These are phyloP conservation scores for Xanthoparmelia taractica DNA, from an alignment of 495 filamentous ascomycete species.

Conservation along the genomic window DNA sequence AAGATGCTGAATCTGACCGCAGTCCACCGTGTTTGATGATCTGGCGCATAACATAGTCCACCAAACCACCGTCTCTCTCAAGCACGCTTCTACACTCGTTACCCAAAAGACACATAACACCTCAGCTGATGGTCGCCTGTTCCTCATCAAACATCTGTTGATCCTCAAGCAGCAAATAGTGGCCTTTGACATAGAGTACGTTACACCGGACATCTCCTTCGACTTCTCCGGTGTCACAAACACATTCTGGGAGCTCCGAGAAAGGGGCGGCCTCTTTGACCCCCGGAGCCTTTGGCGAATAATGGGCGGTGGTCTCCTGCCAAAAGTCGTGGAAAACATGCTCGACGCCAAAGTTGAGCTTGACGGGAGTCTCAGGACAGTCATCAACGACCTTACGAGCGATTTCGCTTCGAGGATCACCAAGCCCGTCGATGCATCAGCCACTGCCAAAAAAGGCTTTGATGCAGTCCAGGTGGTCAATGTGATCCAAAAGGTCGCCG, in stretches of 20 bases:
- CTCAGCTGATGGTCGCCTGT: constrained; percentile 63
- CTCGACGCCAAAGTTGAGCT: constrained; percentile 74
- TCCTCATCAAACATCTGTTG: constrained; percentile 84
- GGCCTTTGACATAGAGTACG: constrained; percentile 85
- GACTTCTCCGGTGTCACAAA: constrained; percentile 75
- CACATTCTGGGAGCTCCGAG: constrained; percentile 67
- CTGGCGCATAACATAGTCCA: constrained; percentile 72
- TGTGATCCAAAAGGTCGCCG: constrained; percentile 34
- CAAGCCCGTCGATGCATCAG: constrained; percentile 20
- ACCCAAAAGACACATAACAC: constrained; percentile 44
- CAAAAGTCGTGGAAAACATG: constrained; percentile 59
- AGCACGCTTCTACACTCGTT: constrained; percentile 44
- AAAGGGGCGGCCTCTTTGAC: constrained; percentile 63
- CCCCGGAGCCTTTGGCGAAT: constrained; percentile 51
- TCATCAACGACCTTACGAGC: constrained; percentile 73
- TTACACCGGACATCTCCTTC: constrained; percentile 62
- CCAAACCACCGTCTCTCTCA: constrained; percentile 60
- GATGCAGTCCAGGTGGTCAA: constrained; percentile 33
- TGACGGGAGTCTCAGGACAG: constrained; percentile 65
- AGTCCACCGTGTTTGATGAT: constrained; percentile 68
- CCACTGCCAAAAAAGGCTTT: constrained; percentile 23
- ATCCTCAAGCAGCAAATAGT: constrained; percentile 87
- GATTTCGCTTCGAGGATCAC: constrained; percentile 50
- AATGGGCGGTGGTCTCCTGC: constrained; percentile 51
- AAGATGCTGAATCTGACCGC: constrained; percentile 1